phyloP scores from a whole-genome alignment of 1,284 basidiomycete genomes.

The Sporisorium scitamineum region DNA sequence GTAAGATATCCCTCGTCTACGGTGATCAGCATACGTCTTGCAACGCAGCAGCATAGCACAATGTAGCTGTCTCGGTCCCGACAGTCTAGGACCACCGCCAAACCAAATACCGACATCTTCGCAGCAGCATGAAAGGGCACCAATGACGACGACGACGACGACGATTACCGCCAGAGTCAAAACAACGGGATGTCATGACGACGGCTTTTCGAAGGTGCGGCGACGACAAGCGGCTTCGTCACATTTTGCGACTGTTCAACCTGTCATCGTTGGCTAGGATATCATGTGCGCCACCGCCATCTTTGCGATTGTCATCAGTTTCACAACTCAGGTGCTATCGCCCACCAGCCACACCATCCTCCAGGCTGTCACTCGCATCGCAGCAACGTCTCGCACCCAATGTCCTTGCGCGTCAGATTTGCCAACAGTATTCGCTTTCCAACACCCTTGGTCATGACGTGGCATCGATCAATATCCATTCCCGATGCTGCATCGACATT shows the following conservation, averaged over 20 bases:
- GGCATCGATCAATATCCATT: no score
- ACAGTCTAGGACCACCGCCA: background rate
- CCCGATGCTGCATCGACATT: no score
- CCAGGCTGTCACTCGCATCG: background rate
- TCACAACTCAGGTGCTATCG: no score
- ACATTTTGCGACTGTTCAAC: background rate
- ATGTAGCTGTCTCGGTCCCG: background rate
- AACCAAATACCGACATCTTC: background rate
- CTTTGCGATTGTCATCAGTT: no score
- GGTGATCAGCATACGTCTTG: conserved; percentile 17
- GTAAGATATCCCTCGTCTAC: conserved; percentile 32
- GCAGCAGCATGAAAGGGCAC: background rate
- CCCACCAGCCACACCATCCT: no score
- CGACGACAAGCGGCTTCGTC: no score
- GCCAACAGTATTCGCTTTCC: no score
- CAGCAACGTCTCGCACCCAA: no score
- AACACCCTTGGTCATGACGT: no score
- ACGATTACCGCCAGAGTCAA: background rate
- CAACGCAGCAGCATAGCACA: conserved; percentile 16
- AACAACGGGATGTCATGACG: background rate
- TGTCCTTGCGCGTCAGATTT: no score
- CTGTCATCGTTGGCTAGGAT: background rate
- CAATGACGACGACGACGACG: background rate
- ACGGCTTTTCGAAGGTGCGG: background rate
- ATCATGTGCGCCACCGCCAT: no score